Evolutionary conservation across 768 basidiomycete genomes (phyloP).

Genomic region (Lactarius hatsudake): DNA sequence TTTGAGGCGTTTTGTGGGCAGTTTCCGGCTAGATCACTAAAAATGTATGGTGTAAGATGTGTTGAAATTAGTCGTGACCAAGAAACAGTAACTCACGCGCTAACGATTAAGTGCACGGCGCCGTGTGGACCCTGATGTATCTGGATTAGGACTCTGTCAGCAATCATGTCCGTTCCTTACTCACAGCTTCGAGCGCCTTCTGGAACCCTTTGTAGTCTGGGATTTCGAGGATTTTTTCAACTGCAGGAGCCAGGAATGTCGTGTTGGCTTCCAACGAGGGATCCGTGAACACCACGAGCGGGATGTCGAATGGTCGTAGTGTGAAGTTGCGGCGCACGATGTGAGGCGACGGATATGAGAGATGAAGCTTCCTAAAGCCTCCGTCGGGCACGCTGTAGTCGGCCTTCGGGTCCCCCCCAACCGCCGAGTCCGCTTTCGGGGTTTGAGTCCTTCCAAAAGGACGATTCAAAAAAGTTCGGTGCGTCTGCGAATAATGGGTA

Average conservation of each 20-base stretch:
- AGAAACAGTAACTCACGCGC: conserved; percentile 30
- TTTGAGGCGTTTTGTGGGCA: conserved; percentile 33
- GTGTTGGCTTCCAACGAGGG: conserved; percentile 30
- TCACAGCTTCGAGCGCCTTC: conserved; percentile 32
- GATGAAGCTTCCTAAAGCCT: conserved; percentile 31
- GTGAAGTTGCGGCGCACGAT: conserved; percentile 36
- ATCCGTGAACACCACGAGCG: conserved; percentile 27
- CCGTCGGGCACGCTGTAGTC: conserved; percentile 32
- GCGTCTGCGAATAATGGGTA: conserved; percentile 27
- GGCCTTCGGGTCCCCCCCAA: conserved; percentile 31
- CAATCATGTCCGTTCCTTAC: conserved; percentile 18
- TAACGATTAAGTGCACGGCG: conserved; percentile 35
- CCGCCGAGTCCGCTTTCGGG: conserved; percentile 31
- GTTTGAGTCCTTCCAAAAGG: conserved; percentile 29
- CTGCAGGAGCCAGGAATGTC: conserved; percentile 30
- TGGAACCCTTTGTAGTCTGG: conserved; percentile 37
- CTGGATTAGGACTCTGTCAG: not conserved
- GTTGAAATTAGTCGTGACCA: not conserved
- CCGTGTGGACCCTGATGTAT: conserved; percentile 33
- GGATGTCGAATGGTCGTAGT: conserved; percentile 32
- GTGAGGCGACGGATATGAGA: conserved; percentile 37
- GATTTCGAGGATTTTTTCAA: conserved; percentile 32
- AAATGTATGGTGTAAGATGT: not conserved
- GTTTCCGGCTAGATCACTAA: conserved; percentile 33
- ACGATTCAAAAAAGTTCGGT: conserved; percentile 27